Percentiles rank a stretch among this genome's conserved stretches.
Conservation (phyloP, 148 eudicot species). For the Silene conica region DNA sequence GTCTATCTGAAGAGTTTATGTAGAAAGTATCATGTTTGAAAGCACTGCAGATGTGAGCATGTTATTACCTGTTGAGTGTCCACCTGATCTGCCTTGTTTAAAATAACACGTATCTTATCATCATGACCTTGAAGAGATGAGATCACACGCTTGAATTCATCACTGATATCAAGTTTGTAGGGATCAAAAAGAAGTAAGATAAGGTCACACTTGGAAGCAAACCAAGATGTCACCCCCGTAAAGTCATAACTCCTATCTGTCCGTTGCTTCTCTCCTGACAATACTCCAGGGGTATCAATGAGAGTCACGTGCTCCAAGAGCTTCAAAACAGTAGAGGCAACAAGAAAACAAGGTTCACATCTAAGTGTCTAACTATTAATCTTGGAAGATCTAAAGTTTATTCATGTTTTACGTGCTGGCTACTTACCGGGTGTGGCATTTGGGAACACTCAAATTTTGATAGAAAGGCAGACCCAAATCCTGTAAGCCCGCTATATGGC, state of each 20-base stretch:
- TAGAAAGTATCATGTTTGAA: not conserved
- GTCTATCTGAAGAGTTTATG: not conserved
- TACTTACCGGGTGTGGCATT: constrained; percentile 83
- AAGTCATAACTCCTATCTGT: constrained; percentile 87
- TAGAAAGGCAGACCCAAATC: constrained; percentile 76
- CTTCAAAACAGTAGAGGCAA: constrained; percentile 30
- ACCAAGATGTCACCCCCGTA: constrained; percentile 94
- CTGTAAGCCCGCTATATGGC: constrained; percentile 72
- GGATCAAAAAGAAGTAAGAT: constrained; percentile 89
- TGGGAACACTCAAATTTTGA: constrained; percentile 91
- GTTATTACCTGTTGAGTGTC: constrained; percentile 79
- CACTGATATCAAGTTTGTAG: constrained; percentile 87
- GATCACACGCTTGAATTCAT: constrained; percentile 87
- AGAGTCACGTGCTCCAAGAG: constrained; percentile 77
- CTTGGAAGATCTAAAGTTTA: not conserved
- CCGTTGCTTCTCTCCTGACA: constrained; percentile 91
- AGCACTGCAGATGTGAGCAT: not conserved
- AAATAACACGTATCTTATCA: constrained; percentile 83
- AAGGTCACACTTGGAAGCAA: constrained; percentile 86
- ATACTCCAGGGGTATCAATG: constrained; percentile 92
- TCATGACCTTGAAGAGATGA: constrained; percentile 82
- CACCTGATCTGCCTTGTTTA: constrained; percentile 93
- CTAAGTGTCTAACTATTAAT: not conserved
- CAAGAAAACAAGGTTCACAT: constrained; percentile 17
- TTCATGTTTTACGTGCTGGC: not conserved